Conservation (phyloP, 169 alveolate species). For the Plasmodium billcollinsi region DNA sequence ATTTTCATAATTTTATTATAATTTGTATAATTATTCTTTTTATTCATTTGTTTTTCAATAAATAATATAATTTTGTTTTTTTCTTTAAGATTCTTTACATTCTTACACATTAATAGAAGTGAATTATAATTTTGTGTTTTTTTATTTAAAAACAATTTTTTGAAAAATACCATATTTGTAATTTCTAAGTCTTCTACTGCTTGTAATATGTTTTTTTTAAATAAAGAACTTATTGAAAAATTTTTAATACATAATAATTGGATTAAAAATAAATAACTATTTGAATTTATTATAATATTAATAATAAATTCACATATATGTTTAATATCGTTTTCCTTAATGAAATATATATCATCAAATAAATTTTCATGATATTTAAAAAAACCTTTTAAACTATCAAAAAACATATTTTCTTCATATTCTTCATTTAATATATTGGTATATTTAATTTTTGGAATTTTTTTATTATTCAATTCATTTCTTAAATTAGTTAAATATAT, state of each 20-base stretch:
- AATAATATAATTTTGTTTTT: conserved; percentile 48
- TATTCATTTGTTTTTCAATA: conserved; percentile 24
- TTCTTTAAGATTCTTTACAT: conserved; percentile 31
- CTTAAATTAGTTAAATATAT: neutral
- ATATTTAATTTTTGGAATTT: conserved; percentile 49
- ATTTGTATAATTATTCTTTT: conserved; percentile 1
- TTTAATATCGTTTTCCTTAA: conserved; percentile 41
- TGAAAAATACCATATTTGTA: conserved; percentile 32
- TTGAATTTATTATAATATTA: conserved; percentile 3
- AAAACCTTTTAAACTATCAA: conserved; percentile 38
- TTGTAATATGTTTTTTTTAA: conserved; percentile 17
- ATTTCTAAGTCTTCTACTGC: conserved; percentile 34
- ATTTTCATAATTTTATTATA: conserved; percentile 15
- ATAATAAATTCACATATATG: conserved; percentile 26
- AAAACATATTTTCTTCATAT: conserved; percentile 33
- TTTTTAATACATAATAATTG: conserved; percentile 46
- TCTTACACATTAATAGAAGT: conserved; percentile 55
- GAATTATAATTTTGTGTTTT: conserved; percentile 28
- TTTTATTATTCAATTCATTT: conserved; percentile 7
- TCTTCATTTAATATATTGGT: conserved; percentile 19
- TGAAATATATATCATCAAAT: conserved; percentile 29
- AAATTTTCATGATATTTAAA: conserved; percentile 57
- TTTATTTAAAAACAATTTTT: conserved; percentile 24
- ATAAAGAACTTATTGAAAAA: conserved; percentile 43
- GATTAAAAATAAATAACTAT: neutral